A percentile compares a stretch with the other conserved stretches of the same genome.
Conservation (phyloP, 2,329 filamentous ascomycete genomes). For the Hypomyces rosellus region DNA sequence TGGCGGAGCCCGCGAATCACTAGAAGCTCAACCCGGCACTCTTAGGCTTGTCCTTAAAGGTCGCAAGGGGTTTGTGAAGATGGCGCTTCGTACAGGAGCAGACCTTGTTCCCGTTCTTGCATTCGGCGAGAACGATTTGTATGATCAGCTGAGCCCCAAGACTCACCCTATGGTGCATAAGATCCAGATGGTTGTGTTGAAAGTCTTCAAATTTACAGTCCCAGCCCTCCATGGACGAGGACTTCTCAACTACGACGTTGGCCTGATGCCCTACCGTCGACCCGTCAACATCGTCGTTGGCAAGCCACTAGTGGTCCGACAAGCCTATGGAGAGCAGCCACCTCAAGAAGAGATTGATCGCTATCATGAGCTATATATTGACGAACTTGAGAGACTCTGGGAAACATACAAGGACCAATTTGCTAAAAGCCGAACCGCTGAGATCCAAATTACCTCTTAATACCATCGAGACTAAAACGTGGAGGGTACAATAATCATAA, state of each 20-base stretch:
- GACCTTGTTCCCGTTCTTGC: conserved; percentile 87
- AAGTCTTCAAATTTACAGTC: conserved; percentile 83
- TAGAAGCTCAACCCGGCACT: conserved; percentile 75
- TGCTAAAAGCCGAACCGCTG: conserved; percentile 53
- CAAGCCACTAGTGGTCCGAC: conserved; percentile 65
- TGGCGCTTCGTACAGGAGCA: conserved; percentile 86
- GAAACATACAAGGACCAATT: conserved; percentile 73
- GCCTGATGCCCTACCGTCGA: conserved; percentile 86
- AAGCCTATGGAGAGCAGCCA: conserved; percentile 51
- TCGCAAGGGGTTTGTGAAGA: conserved; percentile 88
- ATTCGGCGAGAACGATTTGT: conserved; percentile 94
- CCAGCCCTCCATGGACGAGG: conserved; percentile 85
- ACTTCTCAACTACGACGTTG: conserved; percentile 96
- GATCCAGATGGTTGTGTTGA: conserved; percentile 77
- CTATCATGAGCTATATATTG: conserved; percentile 71
- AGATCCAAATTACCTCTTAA: conserved; percentile 56
- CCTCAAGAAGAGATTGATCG: conserved; percentile 70
- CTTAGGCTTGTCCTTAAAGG: conserved; percentile 73
- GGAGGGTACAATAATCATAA: not conserved
- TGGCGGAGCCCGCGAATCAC: conserved; percentile 84
- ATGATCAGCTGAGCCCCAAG: conserved; percentile 77
- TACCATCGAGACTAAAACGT: not conserved
- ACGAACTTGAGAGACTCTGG: conserved; percentile 68
- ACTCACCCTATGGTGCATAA: conserved; percentile 74
- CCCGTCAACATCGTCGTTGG: conserved; percentile 88